Percentiles rank a stretch among this genome's conserved stretches.
Conservation (phyloP, 495 filamentous ascomycete genomes). For the Penicillium pancosmium region DNA sequence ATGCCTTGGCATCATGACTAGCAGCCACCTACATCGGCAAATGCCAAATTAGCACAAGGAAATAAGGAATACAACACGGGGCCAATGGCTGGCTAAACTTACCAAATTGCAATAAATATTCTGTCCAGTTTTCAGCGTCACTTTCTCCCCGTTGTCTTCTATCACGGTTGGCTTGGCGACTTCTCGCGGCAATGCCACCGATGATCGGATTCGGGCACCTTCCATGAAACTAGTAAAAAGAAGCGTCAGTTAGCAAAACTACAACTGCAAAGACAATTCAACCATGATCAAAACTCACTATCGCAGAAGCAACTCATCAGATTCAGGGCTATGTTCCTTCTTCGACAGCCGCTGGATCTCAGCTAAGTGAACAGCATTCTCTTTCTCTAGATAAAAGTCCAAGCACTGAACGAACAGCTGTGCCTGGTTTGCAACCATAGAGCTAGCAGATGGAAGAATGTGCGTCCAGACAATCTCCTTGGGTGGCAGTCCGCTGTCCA, state of each 20-base stretch:
- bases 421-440: conserved; percentile 68
- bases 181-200: conserved; percentile 55
- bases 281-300: conserved; percentile 39
- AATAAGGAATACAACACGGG: too few species aligned
- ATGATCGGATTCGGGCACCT: conserved; percentile 59
- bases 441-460: conserved; percentile 61
- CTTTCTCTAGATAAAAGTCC: conserved; percentile 72
- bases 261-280: not conserved
- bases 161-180: conserved; percentile 43
- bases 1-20: conserved; percentile 58
- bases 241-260: conserved; percentile 28
- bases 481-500: conserved; percentile 58
- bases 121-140: conserved; percentile 50
- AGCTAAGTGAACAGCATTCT: conserved; percentile 54
- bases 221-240: conserved; percentile 52
- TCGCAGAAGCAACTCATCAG: conserved; percentile 48
- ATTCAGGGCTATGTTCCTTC: conserved; percentile 45
- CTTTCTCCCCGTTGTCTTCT: conserved; percentile 42
- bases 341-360: conserved; percentile 59
- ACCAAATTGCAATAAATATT: conserved; percentile 54
- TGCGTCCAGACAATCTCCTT: conserved; percentile 74
- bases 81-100: too few species aligned
- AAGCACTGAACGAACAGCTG: conserved; percentile 74
- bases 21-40: conserved; percentile 42
- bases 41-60: not conserved